Base-by-base conservation (phyloP, 192 early-diverging fungal genomes). In the Coemansia pectinata region DNA sequence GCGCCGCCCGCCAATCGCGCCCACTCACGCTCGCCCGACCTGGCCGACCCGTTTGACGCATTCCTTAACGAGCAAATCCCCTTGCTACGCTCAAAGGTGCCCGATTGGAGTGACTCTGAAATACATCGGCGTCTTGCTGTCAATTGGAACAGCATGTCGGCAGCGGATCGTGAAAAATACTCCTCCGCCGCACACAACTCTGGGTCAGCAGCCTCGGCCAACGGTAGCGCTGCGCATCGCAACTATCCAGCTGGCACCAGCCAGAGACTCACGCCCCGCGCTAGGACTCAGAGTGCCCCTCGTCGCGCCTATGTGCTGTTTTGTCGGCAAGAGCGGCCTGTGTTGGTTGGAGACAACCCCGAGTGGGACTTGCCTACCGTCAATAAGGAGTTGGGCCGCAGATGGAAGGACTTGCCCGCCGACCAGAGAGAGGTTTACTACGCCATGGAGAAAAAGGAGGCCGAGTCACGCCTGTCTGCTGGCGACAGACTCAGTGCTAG, bases 301-400 rank as follows among this genome's bases (percentile, higher is more conserved):
- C 81, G 81, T 9, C 81, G 81, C 29, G 81, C 81, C 12, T 84
- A 84, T 45, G 81, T 84, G 55, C 55, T 84, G 40, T 84, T 84
- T 48, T 84, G 81, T 27, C 65, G 81, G 10, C 66, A 76, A 41
- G 77, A 79, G 70, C 63, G 81, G 0, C 81, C 81, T 5, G 29
- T 72, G 60, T 39, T 84, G 27, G 76, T 79, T 8, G 48, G 63
- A 7, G 81, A 67, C 27, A 84, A 84, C 44, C 70, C 72, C 14
- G 15, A 60, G 23, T 84, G 81, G 81, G 81, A 84, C 48, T 68
- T 84, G 64, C 81, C 81, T 0, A 73, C 70, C 1, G 81, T 84
- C 65, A 84, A 84, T 71, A 84, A 84, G 63, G 81, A 84, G 70
- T 72, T 84, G 42, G 81, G 81, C 31, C 81, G 81, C 31, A 67